Evolutionary conservation across 1,139 yeast species (phyloP).

Genomic region (Yamadazyma triangularis): DNA sequence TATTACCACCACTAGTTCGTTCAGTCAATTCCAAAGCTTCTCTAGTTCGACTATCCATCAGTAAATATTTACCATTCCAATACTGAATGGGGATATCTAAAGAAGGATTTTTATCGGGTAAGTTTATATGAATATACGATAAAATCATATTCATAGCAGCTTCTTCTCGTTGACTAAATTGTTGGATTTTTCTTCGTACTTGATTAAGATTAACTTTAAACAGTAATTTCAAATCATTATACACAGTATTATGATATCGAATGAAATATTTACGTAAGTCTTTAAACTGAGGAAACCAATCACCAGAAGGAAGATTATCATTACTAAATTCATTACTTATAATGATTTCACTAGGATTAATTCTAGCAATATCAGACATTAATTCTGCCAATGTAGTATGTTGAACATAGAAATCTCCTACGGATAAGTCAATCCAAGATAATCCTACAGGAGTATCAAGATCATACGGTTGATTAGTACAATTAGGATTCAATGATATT

Average conservation of each 20-base stretch:
- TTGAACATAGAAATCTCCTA: conserved; percentile 73
- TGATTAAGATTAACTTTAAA: conserved; percentile 49
- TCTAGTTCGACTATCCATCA: conserved; percentile 79
- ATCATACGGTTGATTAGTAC: conserved; percentile 40
- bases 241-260: conserved; percentile 42
- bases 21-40: conserved; percentile 71
- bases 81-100: conserved; percentile 36
- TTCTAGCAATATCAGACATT: conserved; percentile 57
- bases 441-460: conserved; percentile 57
- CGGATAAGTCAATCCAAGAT: conserved; percentile 85
- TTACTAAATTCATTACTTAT: conserved; percentile 34
- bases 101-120: conserved; percentile 36
- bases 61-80: conserved; percentile 51
- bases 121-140: conserved; percentile 35
- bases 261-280: conserved; percentile 61
- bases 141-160: conserved; percentile 43
- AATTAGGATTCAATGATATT: conserved; percentile 52
- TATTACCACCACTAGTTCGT: conserved; percentile 43
- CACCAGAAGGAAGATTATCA: conserved; percentile 30
- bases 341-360: conserved; percentile 65
- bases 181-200: conserved; percentile 51
- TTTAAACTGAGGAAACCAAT: conserved; percentile 56
- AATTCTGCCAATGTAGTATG: conserved; percentile 53
- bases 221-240: conserved; percentile 28
- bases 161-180: conserved; percentile 42